Conservation (phyloP, 768 basidiomycete species). For the Kwoniella sp. region DNA sequence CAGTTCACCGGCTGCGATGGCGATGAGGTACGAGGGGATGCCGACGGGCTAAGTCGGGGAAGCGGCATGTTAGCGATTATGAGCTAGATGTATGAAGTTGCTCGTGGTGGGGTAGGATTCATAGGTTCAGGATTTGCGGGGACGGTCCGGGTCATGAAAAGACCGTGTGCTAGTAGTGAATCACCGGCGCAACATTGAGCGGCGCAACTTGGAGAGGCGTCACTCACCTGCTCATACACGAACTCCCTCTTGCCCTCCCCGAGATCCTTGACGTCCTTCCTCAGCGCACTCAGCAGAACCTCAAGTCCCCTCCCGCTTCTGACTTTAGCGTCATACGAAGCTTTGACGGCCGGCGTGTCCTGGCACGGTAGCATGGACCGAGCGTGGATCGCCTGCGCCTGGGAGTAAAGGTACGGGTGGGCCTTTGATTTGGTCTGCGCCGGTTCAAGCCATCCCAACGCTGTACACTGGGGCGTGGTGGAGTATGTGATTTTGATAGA, state of each 20-base stretch:
- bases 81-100: slow-evolving; percentile 1
- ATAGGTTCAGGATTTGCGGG: no score
- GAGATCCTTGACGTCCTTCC: slow-evolving; percentile 70
- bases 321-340: slow-evolving; percentile 85
- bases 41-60: slow-evolving; percentile 67
- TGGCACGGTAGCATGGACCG: slow-evolving; percentile 78
- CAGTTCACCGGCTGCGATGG: slow-evolving; percentile 83
- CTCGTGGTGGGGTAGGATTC: no score
- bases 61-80: not conserved
- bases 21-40: slow-evolving; percentile 89
- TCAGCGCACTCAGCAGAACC: slow-evolving; percentile 79
- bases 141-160: no score
- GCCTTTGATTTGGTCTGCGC: slow-evolving; percentile 83
- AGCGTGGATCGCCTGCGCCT: slow-evolving; percentile 89
- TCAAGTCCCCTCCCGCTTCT: slow-evolving; percentile 78
- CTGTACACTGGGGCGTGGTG: slow-evolving; percentile 73
- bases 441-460: slow-evolving; percentile 85
- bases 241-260: slow-evolving; percentile 82
- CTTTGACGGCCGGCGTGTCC: slow-evolving; percentile 86
- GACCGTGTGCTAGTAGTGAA: no score
- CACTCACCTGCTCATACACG: slow-evolving; percentile 71
- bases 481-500: slow-evolving; percentile 66
- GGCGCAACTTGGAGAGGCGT: no score
- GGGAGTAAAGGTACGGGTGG: slow-evolving; percentile 86
- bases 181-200: no score